A percentile compares a stretch with the other conserved stretches of the same genome.
Evolutionary conservation across 2,329 filamentous ascomycete genomes (phyloP).

Genomic region (Penicillium sp.): DNA sequence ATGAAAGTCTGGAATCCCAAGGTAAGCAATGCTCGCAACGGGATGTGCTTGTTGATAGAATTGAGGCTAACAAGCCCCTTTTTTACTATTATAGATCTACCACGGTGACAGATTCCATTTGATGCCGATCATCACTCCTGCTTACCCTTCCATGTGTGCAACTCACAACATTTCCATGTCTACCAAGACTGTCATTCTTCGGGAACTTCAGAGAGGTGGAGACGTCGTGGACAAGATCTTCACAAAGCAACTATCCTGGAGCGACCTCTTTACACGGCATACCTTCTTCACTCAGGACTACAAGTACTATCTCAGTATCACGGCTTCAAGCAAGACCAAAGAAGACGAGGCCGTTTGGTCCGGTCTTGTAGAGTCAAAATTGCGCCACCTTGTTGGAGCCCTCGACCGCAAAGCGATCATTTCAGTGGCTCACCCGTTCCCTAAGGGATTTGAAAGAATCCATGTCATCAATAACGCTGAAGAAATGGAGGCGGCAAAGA

Average conservation of each 20-base stretch:
- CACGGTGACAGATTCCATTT: conserved; percentile 81
- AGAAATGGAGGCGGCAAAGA: conserved; percentile 66
- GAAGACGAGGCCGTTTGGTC: conserved; percentile 88
- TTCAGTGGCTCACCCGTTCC: conserved; percentile 85
- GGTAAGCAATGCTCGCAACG: conserved; percentile 54
- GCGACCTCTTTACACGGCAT: conserved; percentile 85
- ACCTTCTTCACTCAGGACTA: conserved; percentile 92
- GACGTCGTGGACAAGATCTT: conserved; percentile 82
- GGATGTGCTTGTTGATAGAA: neutral
- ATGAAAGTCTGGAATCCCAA: conserved; percentile 94
- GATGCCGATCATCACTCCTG: conserved; percentile 98
- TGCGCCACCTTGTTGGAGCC: conserved; percentile 81
- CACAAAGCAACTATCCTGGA: conserved; percentile 77
- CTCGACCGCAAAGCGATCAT: conserved; percentile 83
- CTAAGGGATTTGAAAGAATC: conserved; percentile 85
- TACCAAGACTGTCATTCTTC: conserved; percentile 80
- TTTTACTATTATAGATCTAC: conserved; percentile 65
- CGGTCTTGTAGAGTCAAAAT: conserved; percentile 90
- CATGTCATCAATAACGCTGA: conserved; percentile 71
- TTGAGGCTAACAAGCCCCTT: neutral
- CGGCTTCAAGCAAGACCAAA: conserved; percentile 79
- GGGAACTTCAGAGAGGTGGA: conserved; percentile 78
- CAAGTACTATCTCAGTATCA: conserved; percentile 93
- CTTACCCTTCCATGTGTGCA: conserved; percentile 96
- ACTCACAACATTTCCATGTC: conserved; percentile 93